Conservation (phyloP, 805 yeast genomes). For the Kuraishia molischiana region DNA sequence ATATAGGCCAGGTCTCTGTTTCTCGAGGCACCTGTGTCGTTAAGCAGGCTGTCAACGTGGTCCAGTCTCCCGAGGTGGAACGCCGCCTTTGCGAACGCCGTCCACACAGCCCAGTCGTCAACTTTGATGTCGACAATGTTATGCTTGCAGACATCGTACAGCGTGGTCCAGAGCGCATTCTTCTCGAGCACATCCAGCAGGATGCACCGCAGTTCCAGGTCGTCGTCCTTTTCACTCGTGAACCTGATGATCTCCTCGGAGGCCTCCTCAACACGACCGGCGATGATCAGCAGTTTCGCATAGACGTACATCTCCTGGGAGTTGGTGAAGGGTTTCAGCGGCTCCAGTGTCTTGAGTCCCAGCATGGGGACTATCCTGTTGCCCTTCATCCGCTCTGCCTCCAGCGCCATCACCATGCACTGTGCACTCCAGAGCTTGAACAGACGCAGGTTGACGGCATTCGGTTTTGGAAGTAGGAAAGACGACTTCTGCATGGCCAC, state of each 20-base stretch:
- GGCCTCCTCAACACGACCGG: slow-evolving; percentile 24
- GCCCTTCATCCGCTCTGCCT: slow-evolving; percentile 21
- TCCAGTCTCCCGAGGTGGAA: slow-evolving; percentile 21
- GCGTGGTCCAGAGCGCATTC: slow-evolving; percentile 25
- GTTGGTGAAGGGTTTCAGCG: slow-evolving; percentile 37
- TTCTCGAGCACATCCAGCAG: slow-evolving; percentile 37
- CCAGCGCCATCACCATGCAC: slow-evolving; percentile 33
- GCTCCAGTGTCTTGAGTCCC: slow-evolving; percentile 47
- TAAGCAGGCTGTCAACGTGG: slow-evolving; percentile 22
- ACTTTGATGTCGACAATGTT: slow-evolving; percentile 38
- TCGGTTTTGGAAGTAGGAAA: slow-evolving; percentile 27
- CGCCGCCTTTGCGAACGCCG: slow-evolving; percentile 37
- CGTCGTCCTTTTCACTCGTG: slow-evolving; percentile 26
- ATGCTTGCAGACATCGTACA: slow-evolving; percentile 28
- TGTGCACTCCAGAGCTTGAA: slow-evolving; percentile 48
- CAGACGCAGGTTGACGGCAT: slow-evolving; percentile 20
- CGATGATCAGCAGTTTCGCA: slow-evolving; percentile 35
- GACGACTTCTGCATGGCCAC: slow-evolving; percentile 46
- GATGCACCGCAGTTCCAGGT: slow-evolving; percentile 54
- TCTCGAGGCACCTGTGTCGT: slow-evolving; percentile 29
- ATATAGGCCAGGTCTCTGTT: slow-evolving; percentile 48
- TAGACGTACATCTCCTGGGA: slow-evolving; percentile 63
- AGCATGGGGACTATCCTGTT: slow-evolving; percentile 47
- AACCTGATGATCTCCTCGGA: slow-evolving; percentile 20
- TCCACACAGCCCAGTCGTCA: slow-evolving; percentile 78